These are phyloP conservation scores for Trichaptum fuscoviolaceum DNA, from an alignment of 768 basidiomycete species.

Conservation along the genomic window DNA sequence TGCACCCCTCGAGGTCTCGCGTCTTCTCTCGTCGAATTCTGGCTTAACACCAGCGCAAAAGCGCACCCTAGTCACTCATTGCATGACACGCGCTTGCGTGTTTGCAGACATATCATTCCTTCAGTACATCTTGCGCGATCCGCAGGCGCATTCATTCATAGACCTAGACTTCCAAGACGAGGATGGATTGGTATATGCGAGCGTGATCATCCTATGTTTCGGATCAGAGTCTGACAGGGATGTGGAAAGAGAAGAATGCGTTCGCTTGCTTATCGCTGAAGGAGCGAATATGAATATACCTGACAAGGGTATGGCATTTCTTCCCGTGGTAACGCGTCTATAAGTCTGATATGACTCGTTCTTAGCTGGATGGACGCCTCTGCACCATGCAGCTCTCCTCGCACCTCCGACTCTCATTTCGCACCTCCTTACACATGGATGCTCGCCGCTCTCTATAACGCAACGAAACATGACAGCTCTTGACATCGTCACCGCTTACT, in stretches of 20 bases:
- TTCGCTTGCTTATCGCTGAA: conserved; percentile 71
- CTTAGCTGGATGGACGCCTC: conserved; percentile 89
- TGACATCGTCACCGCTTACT: conserved; percentile 85
- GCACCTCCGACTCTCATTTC: conserved; percentile 90
- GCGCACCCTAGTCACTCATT: conserved; percentile 66
- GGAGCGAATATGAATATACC: conserved; percentile 59
- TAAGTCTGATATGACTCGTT: conserved; percentile 1
- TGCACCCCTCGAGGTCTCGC: conserved; percentile 53
- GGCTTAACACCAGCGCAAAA: conserved; percentile 67
- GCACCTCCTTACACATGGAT: conserved; percentile 88
- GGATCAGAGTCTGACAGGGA: conserved; percentile 77
- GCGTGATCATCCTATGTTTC: conserved; percentile 75
- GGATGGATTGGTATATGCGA: conserved; percentile 78
- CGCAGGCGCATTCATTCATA: conserved; percentile 56
- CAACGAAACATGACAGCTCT: conserved; percentile 77
- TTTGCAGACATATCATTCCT: conserved; percentile 74
- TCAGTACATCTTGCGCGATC: conserved; percentile 65
- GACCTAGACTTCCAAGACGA: conserved; percentile 75
- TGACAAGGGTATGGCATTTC: conserved; percentile 54
- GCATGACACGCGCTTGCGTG: conserved; percentile 65
- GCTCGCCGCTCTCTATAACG: conserved; percentile 75
- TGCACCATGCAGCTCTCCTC: conserved; percentile 87
- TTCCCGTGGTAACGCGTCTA: background rate
- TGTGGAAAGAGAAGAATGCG: conserved; percentile 87
- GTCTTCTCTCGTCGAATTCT: conserved; percentile 59